Percentiles rank a stretch among this genome's conserved stretches.
These are phyloP conservation scores for Phytopythium mirpurense DNA, from an alignment of 352 stramenopile genomes.

Conservation along the genomic window DNA sequence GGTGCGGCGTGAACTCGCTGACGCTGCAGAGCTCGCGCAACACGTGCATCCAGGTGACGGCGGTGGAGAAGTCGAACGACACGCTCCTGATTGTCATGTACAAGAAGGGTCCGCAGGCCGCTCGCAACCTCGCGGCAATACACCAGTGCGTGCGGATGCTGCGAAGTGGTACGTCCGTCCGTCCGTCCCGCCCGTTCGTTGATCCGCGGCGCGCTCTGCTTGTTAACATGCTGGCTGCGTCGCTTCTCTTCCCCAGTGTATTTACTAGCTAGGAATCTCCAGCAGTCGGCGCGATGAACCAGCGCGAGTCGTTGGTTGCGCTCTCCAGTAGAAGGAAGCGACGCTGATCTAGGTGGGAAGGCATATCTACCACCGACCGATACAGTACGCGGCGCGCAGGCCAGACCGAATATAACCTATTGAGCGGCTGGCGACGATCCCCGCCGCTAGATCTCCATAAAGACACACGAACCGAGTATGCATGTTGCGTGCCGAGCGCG, in stretches of 20 bases:
- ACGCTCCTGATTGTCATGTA: constrained; percentile 83
- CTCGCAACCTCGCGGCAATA: constrained; percentile 72
- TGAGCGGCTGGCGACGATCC: background rate
- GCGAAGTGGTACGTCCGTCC: constrained; percentile 47
- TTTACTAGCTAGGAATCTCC: constrained; percentile 59
- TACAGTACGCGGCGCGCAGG: too few relatives aligned
- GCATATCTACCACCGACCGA: too few relatives aligned
- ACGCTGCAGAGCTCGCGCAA: constrained; percentile 85
- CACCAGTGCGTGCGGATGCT: constrained; percentile 77
- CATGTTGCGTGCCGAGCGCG: constrained; percentile 1
- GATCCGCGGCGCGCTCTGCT: too few relatives aligned
- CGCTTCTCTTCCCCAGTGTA: constrained; percentile 28
- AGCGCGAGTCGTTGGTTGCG: too few relatives aligned
- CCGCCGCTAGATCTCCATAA: background rate
- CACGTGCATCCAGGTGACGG: constrained; percentile 84
- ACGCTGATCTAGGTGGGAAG: too few relatives aligned
- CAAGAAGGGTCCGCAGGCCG: constrained; percentile 66
- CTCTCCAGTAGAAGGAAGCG: too few relatives aligned
- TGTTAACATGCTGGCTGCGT: background rate
- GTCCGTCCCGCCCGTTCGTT: too few relatives aligned
- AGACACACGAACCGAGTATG: background rate
- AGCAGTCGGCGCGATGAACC: constrained; percentile 53
- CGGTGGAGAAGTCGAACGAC: constrained; percentile 64
- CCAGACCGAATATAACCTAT: constrained; percentile 3
- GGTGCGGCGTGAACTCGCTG: constrained; percentile 76